Percentiles rank a stretch among this genome's conserved stretches.
These are phyloP conservation scores for Globisporangium radiosum DNA, from an alignment of 352 stramenopile species.

Conservation along the genomic window DNA sequence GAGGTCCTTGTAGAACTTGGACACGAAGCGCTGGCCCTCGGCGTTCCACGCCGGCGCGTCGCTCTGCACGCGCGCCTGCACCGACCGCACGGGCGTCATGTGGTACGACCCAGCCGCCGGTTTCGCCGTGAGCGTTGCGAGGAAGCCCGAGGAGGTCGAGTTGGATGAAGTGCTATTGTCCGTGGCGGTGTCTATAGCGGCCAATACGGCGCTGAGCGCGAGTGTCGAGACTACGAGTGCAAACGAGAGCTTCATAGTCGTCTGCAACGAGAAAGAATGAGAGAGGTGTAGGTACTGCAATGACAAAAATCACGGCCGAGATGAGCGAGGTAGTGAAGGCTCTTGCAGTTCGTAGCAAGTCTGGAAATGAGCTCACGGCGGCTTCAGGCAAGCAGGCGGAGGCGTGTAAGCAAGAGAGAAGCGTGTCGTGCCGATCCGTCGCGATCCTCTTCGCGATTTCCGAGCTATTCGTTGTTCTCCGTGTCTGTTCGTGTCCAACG, in stretches of 20 bases:
- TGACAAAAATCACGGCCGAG: neutral
- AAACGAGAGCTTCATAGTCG: conserved; percentile 8
- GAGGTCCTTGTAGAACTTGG: conserved; percentile 42
- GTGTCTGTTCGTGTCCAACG: neutral
- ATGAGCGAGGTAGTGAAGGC: neutral
- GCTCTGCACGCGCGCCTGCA: conserved; percentile 71
- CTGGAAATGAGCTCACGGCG: conserved; percentile 5
- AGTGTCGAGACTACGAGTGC: conserved; percentile 9
- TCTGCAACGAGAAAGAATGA: neutral
- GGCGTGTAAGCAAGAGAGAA: neutral
- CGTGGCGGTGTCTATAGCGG: conserved; percentile 9
- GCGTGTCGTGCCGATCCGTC: conserved; percentile 6
- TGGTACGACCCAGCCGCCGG: conserved; percentile 33
- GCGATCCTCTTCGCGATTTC: neutral
- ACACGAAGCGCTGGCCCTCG: conserved; percentile 53
- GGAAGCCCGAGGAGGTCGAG: conserved; percentile 9
- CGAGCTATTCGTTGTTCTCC: no score
- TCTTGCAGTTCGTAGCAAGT: conserved; percentile 6
- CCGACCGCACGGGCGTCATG: conserved; percentile 61
- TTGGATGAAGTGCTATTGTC: conserved; percentile 7
- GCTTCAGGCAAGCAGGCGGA: no score
- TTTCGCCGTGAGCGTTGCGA: conserved; percentile 14
- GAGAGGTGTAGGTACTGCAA: neutral
- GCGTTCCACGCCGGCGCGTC: conserved; percentile 56
- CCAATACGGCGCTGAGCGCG: conserved; percentile 14